Conservation (phyloP, 2,329 filamentous ascomycete species). For the Coniella vitis region DNA sequence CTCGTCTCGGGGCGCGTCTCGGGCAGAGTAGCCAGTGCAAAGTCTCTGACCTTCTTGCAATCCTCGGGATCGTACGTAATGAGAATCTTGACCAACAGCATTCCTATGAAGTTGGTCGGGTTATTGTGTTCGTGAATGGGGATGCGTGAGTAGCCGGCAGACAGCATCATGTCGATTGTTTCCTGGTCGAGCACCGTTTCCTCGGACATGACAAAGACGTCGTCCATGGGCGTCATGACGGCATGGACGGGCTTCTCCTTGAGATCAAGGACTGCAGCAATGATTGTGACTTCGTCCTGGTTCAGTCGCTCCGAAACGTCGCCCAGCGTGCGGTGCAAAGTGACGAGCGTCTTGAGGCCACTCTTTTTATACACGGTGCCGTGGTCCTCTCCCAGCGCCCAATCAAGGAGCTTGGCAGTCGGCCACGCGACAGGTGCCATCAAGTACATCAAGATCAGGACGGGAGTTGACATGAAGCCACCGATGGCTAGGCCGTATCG, state of each 20-base stretch:
- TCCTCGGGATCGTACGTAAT: slow-evolving; percentile 99
- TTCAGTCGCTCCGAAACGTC: slow-evolving; percentile 84
- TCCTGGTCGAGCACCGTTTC: slow-evolving; percentile 87
- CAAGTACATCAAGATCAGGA: slow-evolving; percentile 85
- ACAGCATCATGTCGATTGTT: slow-evolving; percentile 90
- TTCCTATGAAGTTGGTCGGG: slow-evolving; percentile 83
- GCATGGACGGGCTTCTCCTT: slow-evolving; percentile 92
- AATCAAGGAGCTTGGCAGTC: slow-evolving; percentile 90
- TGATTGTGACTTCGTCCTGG: slow-evolving; percentile 97
- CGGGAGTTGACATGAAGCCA: slow-evolving; percentile 84
- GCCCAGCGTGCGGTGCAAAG: slow-evolving; percentile 85
- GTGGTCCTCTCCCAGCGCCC: slow-evolving; percentile 86
- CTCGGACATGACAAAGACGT: slow-evolving; percentile 95
- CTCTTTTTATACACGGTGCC: slow-evolving; percentile 98
- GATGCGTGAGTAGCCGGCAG: slow-evolving; percentile 91
- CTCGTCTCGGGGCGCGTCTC: slow-evolving; percentile 94
- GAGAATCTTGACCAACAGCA: slow-evolving; percentile 96
- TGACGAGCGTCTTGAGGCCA: slow-evolving; percentile 91
- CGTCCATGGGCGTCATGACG: slow-evolving; percentile 98
- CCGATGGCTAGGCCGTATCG: slow-evolving; percentile 93
- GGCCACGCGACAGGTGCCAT: slow-evolving; percentile 89
- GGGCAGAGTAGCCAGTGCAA: slow-evolving; percentile 85
- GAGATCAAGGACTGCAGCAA: slow-evolving; percentile 89
- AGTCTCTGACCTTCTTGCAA: slow-evolving; percentile 76
- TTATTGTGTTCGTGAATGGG: slow-evolving; percentile 87